Percentiles rank a stretch among this genome's conserved stretches.
Conservation (phyloP, 208 protist genomes). For the Trypanosoma lewisi region DNA sequence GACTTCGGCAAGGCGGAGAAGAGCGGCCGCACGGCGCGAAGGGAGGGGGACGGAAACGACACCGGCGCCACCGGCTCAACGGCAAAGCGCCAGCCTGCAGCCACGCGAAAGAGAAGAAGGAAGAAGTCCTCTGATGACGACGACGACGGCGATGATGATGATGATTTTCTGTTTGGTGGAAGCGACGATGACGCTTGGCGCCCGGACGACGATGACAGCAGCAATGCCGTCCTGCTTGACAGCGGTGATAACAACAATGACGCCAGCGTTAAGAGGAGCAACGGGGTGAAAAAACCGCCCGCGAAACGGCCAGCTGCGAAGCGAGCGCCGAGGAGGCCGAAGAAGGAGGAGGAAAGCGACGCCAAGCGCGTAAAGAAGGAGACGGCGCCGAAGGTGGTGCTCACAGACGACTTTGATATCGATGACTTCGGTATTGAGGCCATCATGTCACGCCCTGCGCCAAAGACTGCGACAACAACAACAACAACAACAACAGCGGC, state of each 20-base stretch:
- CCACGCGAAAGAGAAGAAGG: slow-evolving; percentile 37
- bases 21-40: slow-evolving; percentile 2
- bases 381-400: slow-evolving; percentile 1
- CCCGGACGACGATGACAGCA: slow-evolving; percentile 17
- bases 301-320: slow-evolving; percentile 19
- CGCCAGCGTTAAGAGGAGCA: slow-evolving; percentile 3
- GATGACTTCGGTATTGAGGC: slow-evolving; percentile 81
- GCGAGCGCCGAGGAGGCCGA: slow-evolving; percentile 7
- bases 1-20: slow-evolving; percentile 63
- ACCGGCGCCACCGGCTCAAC: slow-evolving; percentile 3
- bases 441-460: slow-evolving; percentile 20
- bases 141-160: slow-evolving; percentile 32
- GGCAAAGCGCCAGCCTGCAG: slow-evolving; percentile 10
- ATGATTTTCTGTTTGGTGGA: neutral
- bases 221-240: slow-evolving; percentile 13
- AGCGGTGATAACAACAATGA: slow-evolving; percentile 30
- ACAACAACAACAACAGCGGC: neutral
- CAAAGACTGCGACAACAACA: slow-evolving; percentile 4
- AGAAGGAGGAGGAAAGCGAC: neutral
- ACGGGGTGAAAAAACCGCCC: slow-evolving; percentile 17
- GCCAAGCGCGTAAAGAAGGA: slow-evolving; percentile 31
- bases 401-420: slow-evolving; percentile 65
- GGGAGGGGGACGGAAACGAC: slow-evolving; percentile 1
- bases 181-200: slow-evolving; percentile 32
- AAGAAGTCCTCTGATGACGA: slow-evolving; percentile 50